Evolutionary conservation across 2,329 filamentous ascomycete genomes (phyloP), one percentile per base, ranked within the genome.

Genomic region (Epichloe amarillans): DNA sequence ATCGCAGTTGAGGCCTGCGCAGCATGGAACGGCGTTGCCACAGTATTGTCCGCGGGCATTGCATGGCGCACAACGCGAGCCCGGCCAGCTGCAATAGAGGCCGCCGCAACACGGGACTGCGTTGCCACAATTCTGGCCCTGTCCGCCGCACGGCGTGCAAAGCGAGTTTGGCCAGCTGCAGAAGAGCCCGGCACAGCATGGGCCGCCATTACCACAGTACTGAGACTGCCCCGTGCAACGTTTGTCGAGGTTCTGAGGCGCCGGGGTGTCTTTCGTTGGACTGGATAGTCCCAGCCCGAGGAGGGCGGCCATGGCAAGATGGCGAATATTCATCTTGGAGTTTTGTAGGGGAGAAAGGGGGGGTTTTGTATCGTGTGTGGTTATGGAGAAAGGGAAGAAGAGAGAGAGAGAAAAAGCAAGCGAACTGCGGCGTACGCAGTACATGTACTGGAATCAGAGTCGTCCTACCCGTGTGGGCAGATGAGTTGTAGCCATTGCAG

Each of bases 11-110:
- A 17, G 40, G 2, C 44, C 46, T 1, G 33, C 39, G 12, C 50
- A 51, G 23, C 50, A 48, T 6, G 50, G 45, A 23, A 51, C 50
- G 2, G 19, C 50, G n/a, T 51, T 51, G 4, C 50, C 44, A 12
- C 50, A 47, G 17, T 39, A 14, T 41, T 35, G 33, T 0, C 50
- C 50, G 10, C 37, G 33, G n/a, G 17, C 45, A 21, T 48, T 48
- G 8, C 45, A 48, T 2, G 50, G n/a, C n/a, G n/a, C 5, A 5
- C 50, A 49, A 4, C 38, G 33, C 11, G 44, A 49, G 26, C 1
- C 26, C 8, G 47, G 10, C n/a, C 21, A 49, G 39, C 47, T 49
- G 37, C 47, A 49, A n/a, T 35, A 49, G n/a, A 49, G 12, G 10
- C 37, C 37, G n/a, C 8, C 14, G 47, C 47, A 49, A 37, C 47